These are phyloP conservation scores for Paxillus ammoniavirescens DNA, from an alignment of 768 basidiomycete species.

Conservation along the genomic window DNA sequence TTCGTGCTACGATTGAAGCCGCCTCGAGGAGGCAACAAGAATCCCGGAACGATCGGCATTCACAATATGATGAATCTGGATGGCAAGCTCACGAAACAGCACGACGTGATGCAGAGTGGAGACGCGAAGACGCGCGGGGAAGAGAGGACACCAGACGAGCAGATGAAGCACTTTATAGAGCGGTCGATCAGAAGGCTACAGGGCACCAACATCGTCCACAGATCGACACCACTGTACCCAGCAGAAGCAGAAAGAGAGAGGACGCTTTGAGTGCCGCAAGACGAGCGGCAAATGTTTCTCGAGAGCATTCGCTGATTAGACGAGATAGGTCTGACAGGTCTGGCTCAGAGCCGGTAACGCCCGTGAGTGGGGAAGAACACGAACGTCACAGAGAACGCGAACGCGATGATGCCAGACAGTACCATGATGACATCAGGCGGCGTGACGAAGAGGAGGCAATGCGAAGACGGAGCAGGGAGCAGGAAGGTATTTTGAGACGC, in stretches of 20 bases:
- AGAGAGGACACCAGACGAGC: constrained; percentile 34
- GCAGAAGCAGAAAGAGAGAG: constrained; percentile 29
- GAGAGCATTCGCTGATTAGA: constrained; percentile 22
- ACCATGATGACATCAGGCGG: constrained; percentile 44
- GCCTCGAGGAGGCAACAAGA: constrained; percentile 21
- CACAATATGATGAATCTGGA: constrained; percentile 32
- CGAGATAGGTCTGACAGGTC: constrained; percentile 22
- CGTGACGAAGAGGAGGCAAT: constrained; percentile 48
- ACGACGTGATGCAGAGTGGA: constrained; percentile 30
- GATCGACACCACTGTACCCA: constrained; percentile 23
- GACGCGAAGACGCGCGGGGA: constrained; percentile 36
- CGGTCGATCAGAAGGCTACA: constrained; percentile 15
- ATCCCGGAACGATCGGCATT: constrained; percentile 23
- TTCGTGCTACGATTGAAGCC: constrained; percentile 21
- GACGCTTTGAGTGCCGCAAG: constrained; percentile 25
- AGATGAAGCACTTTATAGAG: constrained; percentile 36
- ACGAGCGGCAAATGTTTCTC: constrained; percentile 23
- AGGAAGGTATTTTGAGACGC: constrained; percentile 54
- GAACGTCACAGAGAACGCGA: constrained; percentile 26
- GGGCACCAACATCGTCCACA: constrained; percentile 23
- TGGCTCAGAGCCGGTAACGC: constrained; percentile 26
- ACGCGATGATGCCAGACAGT: constrained; percentile 33
- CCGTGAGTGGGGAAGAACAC: constrained; percentile 25
- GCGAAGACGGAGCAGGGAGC: constrained; percentile 47
- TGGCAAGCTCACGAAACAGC: constrained; percentile 31